phyloP scores from a whole-genome alignment of 176 grass and related monocot species.

The Cymbopogon citratus region DNA sequence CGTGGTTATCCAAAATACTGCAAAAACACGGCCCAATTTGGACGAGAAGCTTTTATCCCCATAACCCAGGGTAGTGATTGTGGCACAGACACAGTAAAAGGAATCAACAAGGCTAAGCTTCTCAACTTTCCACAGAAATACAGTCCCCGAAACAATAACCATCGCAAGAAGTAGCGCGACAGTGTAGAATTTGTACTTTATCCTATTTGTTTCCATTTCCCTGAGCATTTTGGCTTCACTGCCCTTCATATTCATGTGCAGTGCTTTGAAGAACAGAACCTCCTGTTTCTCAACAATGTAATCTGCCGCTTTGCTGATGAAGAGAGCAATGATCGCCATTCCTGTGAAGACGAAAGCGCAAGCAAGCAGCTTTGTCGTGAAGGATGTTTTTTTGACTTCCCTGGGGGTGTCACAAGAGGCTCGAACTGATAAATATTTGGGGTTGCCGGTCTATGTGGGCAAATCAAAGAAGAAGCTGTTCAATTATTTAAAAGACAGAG shows the following conservation, averaged over 20 bases:
- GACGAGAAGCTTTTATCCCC: constrained; percentile 80
- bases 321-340: constrained; percentile 59
- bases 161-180: constrained; percentile 37
- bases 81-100: constrained; percentile 84
- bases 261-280: constrained; percentile 64
- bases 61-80: constrained; percentile 85
- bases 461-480: no score
- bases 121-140: constrained; percentile 88
- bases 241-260: constrained; percentile 52
- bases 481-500: no score
- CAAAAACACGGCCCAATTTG: constrained; percentile 57
- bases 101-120: constrained; percentile 72
- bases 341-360: constrained; percentile 76
- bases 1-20: constrained; percentile 75
- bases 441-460: no score
- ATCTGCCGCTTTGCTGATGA: constrained; percentile 72
- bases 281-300: constrained; percentile 95
- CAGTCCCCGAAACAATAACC: constrained; percentile 34
- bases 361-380: constrained; percentile 58
- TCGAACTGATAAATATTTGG: no score
- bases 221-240: constrained; percentile 45
- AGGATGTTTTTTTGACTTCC: no score
- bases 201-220: constrained; percentile 53
- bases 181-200: constrained; percentile 76
- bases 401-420: no score